A percentile compares a stretch with the other conserved stretches of the same genome.
Conservation (phyloP, 225 moss, liverwort and hornwort species). For the Pleurozium schreberi region DNA sequence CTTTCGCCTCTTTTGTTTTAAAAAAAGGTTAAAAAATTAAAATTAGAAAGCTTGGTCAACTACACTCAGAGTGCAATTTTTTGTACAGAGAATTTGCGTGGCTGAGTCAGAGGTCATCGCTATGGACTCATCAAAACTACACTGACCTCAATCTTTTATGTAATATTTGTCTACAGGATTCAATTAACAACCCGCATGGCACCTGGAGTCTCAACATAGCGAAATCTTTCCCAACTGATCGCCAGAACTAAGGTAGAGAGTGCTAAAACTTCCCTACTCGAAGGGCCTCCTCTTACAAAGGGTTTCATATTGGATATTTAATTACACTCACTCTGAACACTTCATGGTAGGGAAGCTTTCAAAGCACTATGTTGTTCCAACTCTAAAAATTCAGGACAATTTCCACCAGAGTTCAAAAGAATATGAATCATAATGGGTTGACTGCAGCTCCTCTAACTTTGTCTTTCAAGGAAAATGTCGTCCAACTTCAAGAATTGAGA, state of each 20-base stretch:
- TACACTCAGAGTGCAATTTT: background rate
- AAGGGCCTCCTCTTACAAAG: background rate
- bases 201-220: background rate
- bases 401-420: background rate
- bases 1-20: background rate
- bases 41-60: background rate
- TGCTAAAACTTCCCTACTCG: background rate
- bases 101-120: no score
- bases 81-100: background rate
- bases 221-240: background rate
- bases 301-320: background rate
- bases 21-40: no score
- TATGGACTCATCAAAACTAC: background rate
- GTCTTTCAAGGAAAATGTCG: background rate
- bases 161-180: background rate
- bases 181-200: background rate
- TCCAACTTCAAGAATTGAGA: background rate
- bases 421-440: background rate
- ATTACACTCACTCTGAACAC: background rate
- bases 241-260: background rate
- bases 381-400: background rate
- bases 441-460: background rate
- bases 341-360: background rate
- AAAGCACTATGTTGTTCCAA: background rate
- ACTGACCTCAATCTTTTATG: background rate